Evolutionary conservation across 129 eudicot genomes (phyloP).

Genomic region (Escallonia herrerae): DNA sequence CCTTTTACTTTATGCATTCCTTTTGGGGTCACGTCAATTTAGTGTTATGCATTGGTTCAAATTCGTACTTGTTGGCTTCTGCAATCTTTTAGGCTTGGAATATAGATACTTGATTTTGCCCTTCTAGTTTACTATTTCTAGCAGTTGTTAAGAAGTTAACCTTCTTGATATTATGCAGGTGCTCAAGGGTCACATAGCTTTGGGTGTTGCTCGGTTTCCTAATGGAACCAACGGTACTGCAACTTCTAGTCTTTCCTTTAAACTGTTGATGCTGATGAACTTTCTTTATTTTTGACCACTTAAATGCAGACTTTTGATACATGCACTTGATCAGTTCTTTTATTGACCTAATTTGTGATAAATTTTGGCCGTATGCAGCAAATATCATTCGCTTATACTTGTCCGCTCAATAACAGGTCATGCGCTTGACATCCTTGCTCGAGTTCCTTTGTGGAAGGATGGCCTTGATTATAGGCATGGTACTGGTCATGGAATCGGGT

Average conservation of each 20-base stretch:
- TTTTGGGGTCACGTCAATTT: neutral
- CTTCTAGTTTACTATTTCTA: neutral
- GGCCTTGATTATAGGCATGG: constrained; percentile 99
- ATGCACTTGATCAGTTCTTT: neutral
- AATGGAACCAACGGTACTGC: constrained; percentile 84
- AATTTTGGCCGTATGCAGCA: neutral
- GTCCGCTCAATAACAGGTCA: constrained; percentile 40
- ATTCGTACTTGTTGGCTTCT: neutral
- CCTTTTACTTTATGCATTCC: neutral
- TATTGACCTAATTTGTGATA: neutral
- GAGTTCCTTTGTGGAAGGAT: constrained; percentile 88
- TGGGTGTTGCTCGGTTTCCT: constrained; percentile 96
- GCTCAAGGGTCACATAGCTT: constrained; percentile 88
- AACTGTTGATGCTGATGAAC: neutral
- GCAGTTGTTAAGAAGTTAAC: neutral
- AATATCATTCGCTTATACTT: too few relatives aligned
- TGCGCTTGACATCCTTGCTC: constrained; percentile 88
- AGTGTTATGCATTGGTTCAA: neutral
- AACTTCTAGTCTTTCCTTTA: neutral
- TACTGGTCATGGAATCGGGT: constrained; percentile 97
- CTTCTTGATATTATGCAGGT: constrained; percentile 40
- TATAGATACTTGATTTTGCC: neutral
- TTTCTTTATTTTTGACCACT: neutral
- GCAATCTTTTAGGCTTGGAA: neutral
- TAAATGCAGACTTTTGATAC: neutral